Evolutionary conservation across 305 asterid genomes (phyloP), one percentile per base, ranked within the genome.

Genomic region (Lippia alba): DNA sequence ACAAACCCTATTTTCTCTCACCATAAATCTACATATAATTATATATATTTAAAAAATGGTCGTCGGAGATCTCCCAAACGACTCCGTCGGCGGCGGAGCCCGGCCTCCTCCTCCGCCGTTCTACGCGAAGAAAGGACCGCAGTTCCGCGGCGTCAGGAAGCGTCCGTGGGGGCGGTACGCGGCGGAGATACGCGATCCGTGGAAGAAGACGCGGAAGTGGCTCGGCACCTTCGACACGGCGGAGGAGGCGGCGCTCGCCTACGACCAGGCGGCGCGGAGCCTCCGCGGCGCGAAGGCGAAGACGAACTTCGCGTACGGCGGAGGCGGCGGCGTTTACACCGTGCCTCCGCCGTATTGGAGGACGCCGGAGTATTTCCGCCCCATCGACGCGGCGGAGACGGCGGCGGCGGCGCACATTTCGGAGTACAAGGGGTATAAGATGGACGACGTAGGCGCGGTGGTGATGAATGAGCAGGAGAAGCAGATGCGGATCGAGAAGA

Each of bases 111-210:
- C 41, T 32, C 71, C 76, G 3, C 76, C 61, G 12, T 39, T 12
- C 34, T 46, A 48, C 78, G 19, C 4, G 17, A 76, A 46, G 15
- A 73, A 72, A 39, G 77, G 60, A 34, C 64, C 76, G 51, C 90
- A 75, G 64, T 88, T 79, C 72, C 90, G 90, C 56, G 88, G 95
- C 18, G 90, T 86, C 4, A 70, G 89, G 76, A 84, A 78, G 82
- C 82, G 91, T 6, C 90, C 86, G 0, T 86, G 90, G 87, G 88
- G 90, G 6, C 60, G 83, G 40, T 88, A 75, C 78, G 91, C 87
- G 8, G 94, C 91, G 7, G 91, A 85, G 85, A 88, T 88, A 17
- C 90, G 94, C 56, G 87, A 88, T 67, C 94, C 94, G 20, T 79
- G 82, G 90, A 88, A 73, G 81, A 88, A 86, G 86, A 78, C 91